phyloP scores from a whole-genome alignment of 169 alveolate genomes.

The Cryptosporidium xiaoi region DNA sequence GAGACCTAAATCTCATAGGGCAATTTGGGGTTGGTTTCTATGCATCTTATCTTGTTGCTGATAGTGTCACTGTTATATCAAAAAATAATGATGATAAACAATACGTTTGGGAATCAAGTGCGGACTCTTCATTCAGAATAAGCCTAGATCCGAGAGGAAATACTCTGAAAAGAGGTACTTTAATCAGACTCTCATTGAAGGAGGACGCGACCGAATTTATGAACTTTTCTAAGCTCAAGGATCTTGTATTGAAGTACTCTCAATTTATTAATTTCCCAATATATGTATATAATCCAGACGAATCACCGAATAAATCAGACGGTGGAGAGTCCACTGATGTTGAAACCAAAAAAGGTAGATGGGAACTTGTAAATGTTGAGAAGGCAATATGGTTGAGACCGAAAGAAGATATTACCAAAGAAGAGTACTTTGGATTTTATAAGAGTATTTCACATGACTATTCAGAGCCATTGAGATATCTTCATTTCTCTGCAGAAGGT shows the following conservation, averaged over 20 bases:
- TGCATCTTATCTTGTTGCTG: slow-evolving; percentile 98
- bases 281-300: slow-evolving; percentile 76
- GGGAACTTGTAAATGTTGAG: slow-evolving; percentile 95
- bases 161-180: slow-evolving; percentile 97
- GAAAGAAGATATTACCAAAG: slow-evolving; percentile 94
- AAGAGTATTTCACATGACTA: slow-evolving; percentile 94
- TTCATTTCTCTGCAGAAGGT: slow-evolving; percentile 99
- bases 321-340: slow-evolving; percentile 81
- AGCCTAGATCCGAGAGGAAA: slow-evolving; percentile 96
- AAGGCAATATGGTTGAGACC: slow-evolving; percentile 98
- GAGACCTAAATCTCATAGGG: slow-evolving; percentile 97
- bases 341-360: slow-evolving; percentile 83
- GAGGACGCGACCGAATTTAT: slow-evolving; percentile 98
- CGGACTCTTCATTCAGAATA: slow-evolving; percentile 95
- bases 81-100: slow-evolving; percentile 92
- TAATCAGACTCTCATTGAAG: slow-evolving; percentile 95
- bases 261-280: slow-evolving; percentile 98
- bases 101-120: slow-evolving; percentile 97
- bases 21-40: slow-evolving; percentile 99
- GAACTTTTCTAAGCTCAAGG: slow-evolving; percentile 92
- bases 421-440: slow-evolving; percentile 95
- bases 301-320: slow-evolving; percentile 62
- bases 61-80: slow-evolving; percentile 95
- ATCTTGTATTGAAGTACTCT: slow-evolving; percentile 93
- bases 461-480: slow-evolving; percentile 95